phyloP scores from a whole-genome alignment of 768 basidiomycete genomes.

The Phylloporus sp. region DNA sequence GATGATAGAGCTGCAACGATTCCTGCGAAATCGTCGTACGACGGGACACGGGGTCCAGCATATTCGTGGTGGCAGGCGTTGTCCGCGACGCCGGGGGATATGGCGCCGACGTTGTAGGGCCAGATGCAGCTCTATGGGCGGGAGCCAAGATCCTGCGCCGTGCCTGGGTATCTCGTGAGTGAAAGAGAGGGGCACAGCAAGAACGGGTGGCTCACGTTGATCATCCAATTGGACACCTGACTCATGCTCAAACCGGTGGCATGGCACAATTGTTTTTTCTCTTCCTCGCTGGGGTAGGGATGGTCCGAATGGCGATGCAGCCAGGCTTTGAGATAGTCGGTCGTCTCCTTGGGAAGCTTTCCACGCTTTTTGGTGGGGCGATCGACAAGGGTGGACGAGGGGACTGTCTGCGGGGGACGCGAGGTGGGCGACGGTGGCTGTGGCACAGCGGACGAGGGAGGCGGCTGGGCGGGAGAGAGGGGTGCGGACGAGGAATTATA shows the following conservation, averaged over 20 bases:
- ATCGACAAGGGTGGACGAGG: constrained; percentile 60
- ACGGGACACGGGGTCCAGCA: constrained; percentile 41
- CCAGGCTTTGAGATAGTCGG: constrained; percentile 86
- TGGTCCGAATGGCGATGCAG: constrained; percentile 84
- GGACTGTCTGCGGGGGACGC: constrained; percentile 48
- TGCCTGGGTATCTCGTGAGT: constrained; percentile 44
- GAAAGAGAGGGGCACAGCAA: constrained; percentile 7
- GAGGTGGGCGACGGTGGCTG: constrained; percentile 41
- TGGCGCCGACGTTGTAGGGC: constrained; percentile 74
- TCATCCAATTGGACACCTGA: constrained; percentile 94
- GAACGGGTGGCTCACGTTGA: constrained; percentile 53
- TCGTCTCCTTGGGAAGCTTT: constrained; percentile 87
- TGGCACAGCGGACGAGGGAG: constrained; percentile 29
- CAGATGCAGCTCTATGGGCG: constrained; percentile 68
- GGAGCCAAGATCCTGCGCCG: constrained; percentile 80
- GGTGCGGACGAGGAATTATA: constrained; percentile 32
- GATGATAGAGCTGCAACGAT: constrained; percentile 69
- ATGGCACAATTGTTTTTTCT: constrained; percentile 85
- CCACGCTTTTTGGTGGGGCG: constrained; percentile 79
- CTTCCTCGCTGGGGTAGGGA: constrained; percentile 84
- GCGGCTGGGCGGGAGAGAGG: constrained; percentile 39
- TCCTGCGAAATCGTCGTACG: constrained; percentile 68
- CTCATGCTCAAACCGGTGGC: constrained; percentile 84
- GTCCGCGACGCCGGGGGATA: constrained; percentile 47
- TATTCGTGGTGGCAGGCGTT: constrained; percentile 16